A percentile compares a stretch with the other conserved stretches of the same genome.
These are phyloP conservation scores for Mycena galericulata DNA, from an alignment of 768 basidiomycete genomes.

Conservation along the genomic window DNA sequence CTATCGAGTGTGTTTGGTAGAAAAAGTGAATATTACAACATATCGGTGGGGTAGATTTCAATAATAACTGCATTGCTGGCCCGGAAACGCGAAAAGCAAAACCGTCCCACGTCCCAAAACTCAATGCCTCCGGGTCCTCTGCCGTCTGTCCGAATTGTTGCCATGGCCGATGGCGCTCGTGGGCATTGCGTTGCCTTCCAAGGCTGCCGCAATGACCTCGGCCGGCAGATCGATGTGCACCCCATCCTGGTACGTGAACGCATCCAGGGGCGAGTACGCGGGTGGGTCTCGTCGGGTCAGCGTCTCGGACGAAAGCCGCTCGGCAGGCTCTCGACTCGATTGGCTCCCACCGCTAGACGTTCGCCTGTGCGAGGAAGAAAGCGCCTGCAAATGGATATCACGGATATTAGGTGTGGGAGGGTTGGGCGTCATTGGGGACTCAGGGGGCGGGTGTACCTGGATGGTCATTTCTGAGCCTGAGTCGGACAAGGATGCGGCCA, in stretches of 20 bases:
- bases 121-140: slow-evolving; percentile 67
- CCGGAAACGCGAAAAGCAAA: neutral
- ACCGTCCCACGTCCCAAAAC: slow-evolving; percentile 6
- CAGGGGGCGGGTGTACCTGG: slow-evolving; percentile 82
- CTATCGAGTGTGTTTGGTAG: neutral
- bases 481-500: slow-evolving; percentile 68
- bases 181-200: slow-evolving; percentile 82
- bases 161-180: slow-evolving; percentile 66
- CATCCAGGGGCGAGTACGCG: slow-evolving; percentile 90
- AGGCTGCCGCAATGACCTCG: slow-evolving; percentile 89
- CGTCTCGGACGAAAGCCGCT: slow-evolving; percentile 49
- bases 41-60: slow-evolving; percentile 30
- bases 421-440: slow-evolving; percentile 82
- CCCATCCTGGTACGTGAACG: slow-evolving; percentile 86
- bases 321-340: slow-evolving; percentile 39
- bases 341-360: slow-evolving; percentile 48
- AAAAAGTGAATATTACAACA: slow-evolving; percentile 37
- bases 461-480: slow-evolving; percentile 76
- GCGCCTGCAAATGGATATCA: slow-evolving; percentile 85
- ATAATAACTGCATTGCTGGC: slow-evolving; percentile 17
- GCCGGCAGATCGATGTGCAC: slow-evolving; percentile 95
- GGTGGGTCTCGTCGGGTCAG: slow-evolving; percentile 78
- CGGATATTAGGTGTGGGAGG: slow-evolving; percentile 87
- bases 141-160: slow-evolving; percentile 64
- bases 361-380: slow-evolving; percentile 59